Percentiles rank a stretch among this genome's conserved stretches.
Evolutionary conservation across 1,284 basidiomycete genomes (phyloP).

Genomic region (Microbotryum silenes-acaulis): DNA sequence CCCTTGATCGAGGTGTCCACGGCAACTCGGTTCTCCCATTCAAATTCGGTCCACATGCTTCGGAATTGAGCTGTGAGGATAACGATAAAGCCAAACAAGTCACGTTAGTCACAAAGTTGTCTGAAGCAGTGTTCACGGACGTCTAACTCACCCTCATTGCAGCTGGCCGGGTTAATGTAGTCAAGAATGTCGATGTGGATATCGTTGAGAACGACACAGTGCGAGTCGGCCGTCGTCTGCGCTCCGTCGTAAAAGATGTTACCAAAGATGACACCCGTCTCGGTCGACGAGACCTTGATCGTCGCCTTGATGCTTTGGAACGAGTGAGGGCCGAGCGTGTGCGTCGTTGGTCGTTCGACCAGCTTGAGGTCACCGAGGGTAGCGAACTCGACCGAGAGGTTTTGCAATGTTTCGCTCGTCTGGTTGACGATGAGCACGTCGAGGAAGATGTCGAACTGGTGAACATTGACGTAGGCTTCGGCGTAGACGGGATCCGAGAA

Average conservation of each 20-base stretch:
- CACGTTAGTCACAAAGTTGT: constrained; percentile 4
- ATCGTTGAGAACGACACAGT: constrained; percentile 82
- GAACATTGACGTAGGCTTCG: constrained; percentile 96
- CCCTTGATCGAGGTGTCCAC: constrained; percentile 63
- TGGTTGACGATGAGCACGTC: constrained; percentile 98
- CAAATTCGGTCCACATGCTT: constrained; percentile 96
- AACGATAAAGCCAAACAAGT: neutral
- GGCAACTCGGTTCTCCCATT: constrained; percentile 97
- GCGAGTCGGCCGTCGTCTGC: constrained; percentile 58
- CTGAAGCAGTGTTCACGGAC: constrained; percentile 27
- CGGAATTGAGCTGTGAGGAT: constrained; percentile 57
- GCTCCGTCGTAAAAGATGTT: constrained; percentile 90
- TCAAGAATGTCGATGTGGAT: constrained; percentile 99
- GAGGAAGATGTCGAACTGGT: constrained; percentile 93
- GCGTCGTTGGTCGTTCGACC: constrained; percentile 85
- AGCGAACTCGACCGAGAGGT: constrained; percentile 94
- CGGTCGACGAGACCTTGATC: constrained; percentile 94
- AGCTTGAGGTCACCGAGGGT: constrained; percentile 96
- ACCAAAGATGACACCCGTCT: constrained; percentile 97
- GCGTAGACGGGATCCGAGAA: constrained; percentile 99
- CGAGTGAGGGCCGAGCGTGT: constrained; percentile 89
- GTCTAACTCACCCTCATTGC: constrained; percentile 81
- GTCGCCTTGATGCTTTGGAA: constrained; percentile 99
- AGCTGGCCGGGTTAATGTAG: constrained; percentile 95
- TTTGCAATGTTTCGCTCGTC: constrained; percentile 87